These are phyloP conservation scores for Oryza longistaminata DNA, from an alignment of 176 grass and related monocot genomes.

Conservation along the genomic window DNA sequence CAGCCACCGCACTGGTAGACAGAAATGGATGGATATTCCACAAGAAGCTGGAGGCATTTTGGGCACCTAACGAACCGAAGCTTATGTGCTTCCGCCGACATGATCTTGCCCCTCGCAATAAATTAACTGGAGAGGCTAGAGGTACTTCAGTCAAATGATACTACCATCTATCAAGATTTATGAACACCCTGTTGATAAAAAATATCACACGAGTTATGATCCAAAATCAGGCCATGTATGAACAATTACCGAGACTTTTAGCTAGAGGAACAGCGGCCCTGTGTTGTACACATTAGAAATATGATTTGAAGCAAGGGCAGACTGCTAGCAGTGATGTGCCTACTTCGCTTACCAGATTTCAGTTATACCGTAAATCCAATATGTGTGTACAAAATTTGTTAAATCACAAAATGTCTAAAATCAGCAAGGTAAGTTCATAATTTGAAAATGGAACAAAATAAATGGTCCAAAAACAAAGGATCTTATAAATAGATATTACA, in stretches of 20 bases:
- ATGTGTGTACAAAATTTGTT: too few species aligned
- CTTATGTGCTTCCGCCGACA: slow-evolving; percentile 48
- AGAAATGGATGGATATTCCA: slow-evolving; percentile 71
- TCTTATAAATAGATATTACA: too few species aligned
- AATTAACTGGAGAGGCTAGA: slow-evolving; percentile 15
- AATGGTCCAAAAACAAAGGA: too few species aligned
- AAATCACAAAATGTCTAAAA: too few species aligned
- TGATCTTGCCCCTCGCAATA: not conserved
- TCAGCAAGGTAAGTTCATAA: too few species aligned
- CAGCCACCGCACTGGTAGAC: slow-evolving; percentile 84
- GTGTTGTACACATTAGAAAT: too few species aligned
- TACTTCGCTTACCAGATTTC: too few species aligned
- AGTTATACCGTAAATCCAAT: too few species aligned
- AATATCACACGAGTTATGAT: slow-evolving; percentile 12
- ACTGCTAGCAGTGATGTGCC: too few species aligned
- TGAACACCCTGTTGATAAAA: not conserved
- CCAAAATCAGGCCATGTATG: not conserved
- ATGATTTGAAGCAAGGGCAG: too few species aligned
- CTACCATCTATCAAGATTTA: not conserved
- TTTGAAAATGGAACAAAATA: too few species aligned
- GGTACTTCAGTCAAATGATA: not conserved
- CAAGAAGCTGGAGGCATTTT: slow-evolving; percentile 70
- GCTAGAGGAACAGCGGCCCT: not conserved
- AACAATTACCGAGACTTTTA: not conserved
- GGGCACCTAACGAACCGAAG: slow-evolving; percentile 88